These are phyloP conservation scores for Xylaria castorea DNA, from an alignment of 495 filamentous ascomycete genomes.

Conservation along the genomic window DNA sequence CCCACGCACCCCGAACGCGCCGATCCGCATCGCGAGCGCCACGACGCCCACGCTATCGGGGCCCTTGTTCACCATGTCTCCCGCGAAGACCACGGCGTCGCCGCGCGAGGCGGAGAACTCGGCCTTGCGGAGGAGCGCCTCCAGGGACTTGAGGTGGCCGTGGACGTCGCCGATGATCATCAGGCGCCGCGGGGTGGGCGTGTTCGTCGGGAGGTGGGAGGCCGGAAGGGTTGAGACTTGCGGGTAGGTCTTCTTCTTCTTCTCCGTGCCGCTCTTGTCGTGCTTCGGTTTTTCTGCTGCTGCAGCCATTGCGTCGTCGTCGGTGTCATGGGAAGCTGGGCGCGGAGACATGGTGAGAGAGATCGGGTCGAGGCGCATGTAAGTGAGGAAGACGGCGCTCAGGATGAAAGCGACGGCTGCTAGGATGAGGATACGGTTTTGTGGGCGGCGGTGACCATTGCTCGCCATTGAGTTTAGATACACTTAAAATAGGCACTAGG, in stretches of 20 bases:
- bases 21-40: constrained; percentile 69
- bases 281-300: constrained; percentile 11
- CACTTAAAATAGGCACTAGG: background rate
- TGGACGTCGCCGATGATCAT: constrained; percentile 91
- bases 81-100: constrained; percentile 84
- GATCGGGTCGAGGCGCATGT: constrained; percentile 20
- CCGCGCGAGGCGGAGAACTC: constrained; percentile 60
- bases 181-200: constrained; percentile 48
- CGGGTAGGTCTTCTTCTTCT: constrained; percentile 28
- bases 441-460: background rate
- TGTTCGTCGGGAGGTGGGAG: constrained; percentile 47
- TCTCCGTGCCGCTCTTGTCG: constrained; percentile 7
- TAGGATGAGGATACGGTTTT: constrained; percentile 22
- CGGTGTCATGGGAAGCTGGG: background rate
- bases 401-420: constrained; percentile 28
- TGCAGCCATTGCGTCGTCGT: background rate
- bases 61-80: constrained; percentile 88
- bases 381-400: constrained; percentile 25
- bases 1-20: constrained; percentile 82
- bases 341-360: background rate
- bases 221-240: constrained; percentile 42
- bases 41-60: constrained; percentile 83
- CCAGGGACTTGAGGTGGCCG: constrained; percentile 74
- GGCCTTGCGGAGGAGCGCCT: constrained; percentile 69
- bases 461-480: constrained; percentile 5